Evolutionary conservation across 768 basidiomycete species (phyloP).

Genomic region (Strobilomyces confusus): DNA sequence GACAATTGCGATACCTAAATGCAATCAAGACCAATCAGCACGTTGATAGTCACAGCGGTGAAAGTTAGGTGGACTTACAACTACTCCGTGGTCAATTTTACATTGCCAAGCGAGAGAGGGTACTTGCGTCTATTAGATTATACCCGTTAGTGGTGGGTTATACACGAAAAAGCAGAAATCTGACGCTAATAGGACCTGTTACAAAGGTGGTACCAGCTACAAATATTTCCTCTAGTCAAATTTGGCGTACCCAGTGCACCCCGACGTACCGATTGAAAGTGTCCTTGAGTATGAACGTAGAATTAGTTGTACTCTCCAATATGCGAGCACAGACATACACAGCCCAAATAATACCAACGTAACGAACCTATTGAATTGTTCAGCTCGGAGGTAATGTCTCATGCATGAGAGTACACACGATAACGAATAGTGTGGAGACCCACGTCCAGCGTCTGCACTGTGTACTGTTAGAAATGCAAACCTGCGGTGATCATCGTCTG

Average conservation of each 20-base stretch:
- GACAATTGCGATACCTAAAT: neutral
- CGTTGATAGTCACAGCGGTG: too few species aligned
- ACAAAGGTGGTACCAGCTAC: constrained; percentile 5
- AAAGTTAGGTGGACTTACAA: constrained; percentile 1
- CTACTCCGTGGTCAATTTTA: neutral
- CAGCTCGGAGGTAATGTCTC: neutral
- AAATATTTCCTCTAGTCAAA: neutral
- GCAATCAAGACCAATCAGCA: neutral
- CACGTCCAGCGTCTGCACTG: constrained; percentile 11
- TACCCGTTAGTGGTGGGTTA: neutral
- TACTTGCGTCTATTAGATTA: constrained; percentile 4
- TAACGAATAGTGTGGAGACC: constrained; percentile 14
- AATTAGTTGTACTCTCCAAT: neutral
- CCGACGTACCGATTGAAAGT: constrained; percentile 3
- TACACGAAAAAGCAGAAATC: neutral
- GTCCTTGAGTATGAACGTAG: neutral
- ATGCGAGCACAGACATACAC: neutral
- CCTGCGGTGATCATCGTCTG: too few species aligned
- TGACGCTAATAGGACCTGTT: constrained; percentile 5
- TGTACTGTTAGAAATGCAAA: neutral
- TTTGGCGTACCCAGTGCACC: too few species aligned
- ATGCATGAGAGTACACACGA: constrained; percentile 6
- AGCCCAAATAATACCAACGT: constrained; percentile 8
- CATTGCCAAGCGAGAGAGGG: neutral
- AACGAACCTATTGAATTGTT: constrained; percentile 9